phyloP scores from a whole-genome alignment of 768 basidiomycete species.

The Boletus bicolor region DNA sequence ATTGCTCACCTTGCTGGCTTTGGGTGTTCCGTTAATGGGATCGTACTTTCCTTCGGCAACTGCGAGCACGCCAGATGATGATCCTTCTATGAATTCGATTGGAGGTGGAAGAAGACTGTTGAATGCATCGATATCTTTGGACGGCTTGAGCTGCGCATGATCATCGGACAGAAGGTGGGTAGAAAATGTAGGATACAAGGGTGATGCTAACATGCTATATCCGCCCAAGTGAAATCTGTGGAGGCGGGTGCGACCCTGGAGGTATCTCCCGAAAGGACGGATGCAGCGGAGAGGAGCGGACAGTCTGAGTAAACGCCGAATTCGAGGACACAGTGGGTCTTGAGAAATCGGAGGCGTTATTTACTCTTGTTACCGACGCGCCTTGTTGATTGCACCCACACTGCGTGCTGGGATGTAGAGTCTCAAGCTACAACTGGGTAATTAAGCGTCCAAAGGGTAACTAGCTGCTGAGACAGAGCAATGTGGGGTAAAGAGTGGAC shows the following conservation, averaged over 20 bases:
- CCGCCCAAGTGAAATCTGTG: slow-evolving; percentile 5
- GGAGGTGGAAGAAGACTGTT: slow-evolving; percentile 77
- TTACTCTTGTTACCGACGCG: slow-evolving; percentile 27
- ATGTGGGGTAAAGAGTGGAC: slow-evolving; percentile 1
- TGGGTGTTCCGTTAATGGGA: slow-evolving; percentile 71
- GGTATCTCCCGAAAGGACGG: slow-evolving; percentile 4
- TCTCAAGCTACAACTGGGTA: not conserved
- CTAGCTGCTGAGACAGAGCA: not conserved
- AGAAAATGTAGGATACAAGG: slow-evolving; percentile 56
- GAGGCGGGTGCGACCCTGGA: slow-evolving; percentile 1
- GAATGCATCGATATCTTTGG: slow-evolving; percentile 71
- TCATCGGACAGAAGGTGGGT: slow-evolving; percentile 50
- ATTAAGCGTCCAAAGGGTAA: slow-evolving; percentile 3
- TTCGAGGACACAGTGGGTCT: not conserved
- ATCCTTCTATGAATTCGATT: slow-evolving; percentile 81
- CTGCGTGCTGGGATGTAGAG: not conserved
- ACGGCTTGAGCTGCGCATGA: slow-evolving; percentile 55
- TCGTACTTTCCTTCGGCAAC: slow-evolving; percentile 75
- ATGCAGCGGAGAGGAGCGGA: slow-evolving; percentile 13
- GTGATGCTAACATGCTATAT: slow-evolving; percentile 63
- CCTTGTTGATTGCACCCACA: slow-evolving; percentile 9
- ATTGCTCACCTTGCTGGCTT: slow-evolving; percentile 46
- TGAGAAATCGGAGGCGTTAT: slow-evolving; percentile 22
- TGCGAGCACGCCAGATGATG: slow-evolving; percentile 70
- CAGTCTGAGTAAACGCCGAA: slow-evolving; percentile 15